Evolutionary conservation across 1,284 basidiomycete species (phyloP).

Genomic region (Ceratobasidium sp.): DNA sequence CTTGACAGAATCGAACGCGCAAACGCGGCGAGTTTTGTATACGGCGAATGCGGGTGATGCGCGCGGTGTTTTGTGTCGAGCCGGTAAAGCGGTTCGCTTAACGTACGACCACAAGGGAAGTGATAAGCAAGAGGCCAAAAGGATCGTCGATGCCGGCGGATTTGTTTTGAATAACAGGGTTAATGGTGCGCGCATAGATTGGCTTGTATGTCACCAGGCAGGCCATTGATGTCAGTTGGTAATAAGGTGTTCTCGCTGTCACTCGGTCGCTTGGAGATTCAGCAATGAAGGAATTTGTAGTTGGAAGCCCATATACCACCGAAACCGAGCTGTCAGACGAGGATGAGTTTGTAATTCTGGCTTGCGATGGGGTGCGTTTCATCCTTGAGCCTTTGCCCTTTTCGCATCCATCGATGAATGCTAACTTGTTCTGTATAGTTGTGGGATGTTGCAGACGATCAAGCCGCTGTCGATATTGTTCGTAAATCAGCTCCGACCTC

Average conservation of each 20-base stretch:
- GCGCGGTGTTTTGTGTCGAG: slow-evolving; percentile 85
- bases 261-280: slow-evolving; percentile 96
- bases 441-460: slow-evolving; percentile 96
- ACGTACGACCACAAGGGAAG: slow-evolving; percentile 99
- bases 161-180: slow-evolving; percentile 99
- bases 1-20: slow-evolving; percentile 5
- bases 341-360: slow-evolving; percentile 95
- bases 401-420: not conserved
- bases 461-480: slow-evolving; percentile 89
- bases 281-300: slow-evolving; percentile 99
- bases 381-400: not conserved
- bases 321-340: slow-evolving; percentile 90
- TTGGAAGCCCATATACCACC: slow-evolving; percentile 97
- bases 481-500: slow-evolving; percentile 59
- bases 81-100: slow-evolving; percentile 88
- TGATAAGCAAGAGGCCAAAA: slow-evolving; percentile 95
- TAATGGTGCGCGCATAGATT: slow-evolving; percentile 63
- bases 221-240: not conserved
- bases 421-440: slow-evolving; percentile 63
- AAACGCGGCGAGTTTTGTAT: slow-evolving; percentile 81
- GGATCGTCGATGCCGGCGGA: slow-evolving; percentile 96
- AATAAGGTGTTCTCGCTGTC: slow-evolving; percentile 83
- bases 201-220: slow-evolving; percentile 15
- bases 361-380: slow-evolving; percentile 91
- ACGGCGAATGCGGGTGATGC: slow-evolving; percentile 97